These are phyloP conservation scores for Thelonectria discophora DNA, from an alignment of 2,329 filamentous ascomycete genomes.

Conservation along the genomic window DNA sequence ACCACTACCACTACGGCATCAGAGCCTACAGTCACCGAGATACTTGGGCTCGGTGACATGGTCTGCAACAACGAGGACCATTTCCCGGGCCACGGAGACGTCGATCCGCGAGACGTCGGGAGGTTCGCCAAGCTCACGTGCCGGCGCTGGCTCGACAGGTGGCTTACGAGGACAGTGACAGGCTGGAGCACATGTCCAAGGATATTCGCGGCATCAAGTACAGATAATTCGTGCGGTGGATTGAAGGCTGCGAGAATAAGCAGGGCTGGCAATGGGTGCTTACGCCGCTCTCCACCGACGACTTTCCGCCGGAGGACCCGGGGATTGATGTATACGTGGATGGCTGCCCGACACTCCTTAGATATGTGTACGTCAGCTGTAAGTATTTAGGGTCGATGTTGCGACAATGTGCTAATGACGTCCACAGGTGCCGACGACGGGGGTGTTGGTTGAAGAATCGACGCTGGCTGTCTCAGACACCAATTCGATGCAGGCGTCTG, in stretches of 20 bases:
- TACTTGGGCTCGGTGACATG: background rate
- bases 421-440: background rate
- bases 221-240: too few relatives aligned
- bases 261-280: too few relatives aligned
- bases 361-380: background rate
- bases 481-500: too few relatives aligned
- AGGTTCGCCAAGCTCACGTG: background rate
- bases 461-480: background rate
- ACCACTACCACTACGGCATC: background rate
- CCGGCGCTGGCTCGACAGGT: background rate
- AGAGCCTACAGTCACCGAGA: background rate
- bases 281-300: too few relatives aligned
- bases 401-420: background rate
- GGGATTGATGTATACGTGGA: too few relatives aligned
- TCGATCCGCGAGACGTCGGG: background rate
- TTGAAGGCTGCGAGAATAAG: background rate
- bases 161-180: background rate
- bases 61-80: constrained; percentile 8
- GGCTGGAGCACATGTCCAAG: background rate
- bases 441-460: background rate
- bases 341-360: too few relatives aligned
- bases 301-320: too few relatives aligned
- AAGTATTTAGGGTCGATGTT: background rate
- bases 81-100: constrained; percentile 10
- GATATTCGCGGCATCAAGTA: background rate